A percentile compares a stretch with the other conserved stretches of the same genome.
Conservation (phyloP, 2,329 filamentous ascomycete species). For the Escovopsis weberi region DNA sequence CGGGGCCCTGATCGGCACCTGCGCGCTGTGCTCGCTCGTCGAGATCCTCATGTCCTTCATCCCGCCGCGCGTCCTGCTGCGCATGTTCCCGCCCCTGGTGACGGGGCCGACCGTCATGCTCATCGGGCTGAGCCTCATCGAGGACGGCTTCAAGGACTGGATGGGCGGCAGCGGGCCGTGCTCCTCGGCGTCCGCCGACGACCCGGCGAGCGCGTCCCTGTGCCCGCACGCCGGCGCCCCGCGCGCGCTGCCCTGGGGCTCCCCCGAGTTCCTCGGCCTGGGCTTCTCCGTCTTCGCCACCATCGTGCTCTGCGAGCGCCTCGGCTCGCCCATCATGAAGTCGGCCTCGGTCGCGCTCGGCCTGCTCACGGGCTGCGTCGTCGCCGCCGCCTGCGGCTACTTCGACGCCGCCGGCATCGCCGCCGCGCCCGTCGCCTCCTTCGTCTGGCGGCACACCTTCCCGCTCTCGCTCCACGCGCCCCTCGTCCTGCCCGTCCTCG, state of each 20-base stretch:
- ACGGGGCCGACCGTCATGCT: constrained; percentile 56
- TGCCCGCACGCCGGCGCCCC: constrained; percentile 57
- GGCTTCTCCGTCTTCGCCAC: constrained; percentile 69
- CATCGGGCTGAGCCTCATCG: constrained; percentile 60
- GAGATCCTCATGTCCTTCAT: constrained; percentile 65
- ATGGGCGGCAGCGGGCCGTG: constrained; percentile 56
- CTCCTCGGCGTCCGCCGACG: constrained; percentile 15
- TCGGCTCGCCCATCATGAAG: constrained; percentile 75
- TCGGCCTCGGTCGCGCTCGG: constrained; percentile 63
- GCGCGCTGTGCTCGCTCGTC: constrained; percentile 48
- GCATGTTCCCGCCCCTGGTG: constrained; percentile 66
- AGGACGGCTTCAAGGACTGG: constrained; percentile 63
- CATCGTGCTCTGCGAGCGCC: constrained; percentile 68
- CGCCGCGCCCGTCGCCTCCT: constrained; percentile 54
- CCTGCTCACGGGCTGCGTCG: constrained; percentile 60
- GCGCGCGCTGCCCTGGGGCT: constrained; percentile 62
- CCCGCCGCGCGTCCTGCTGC: constrained; percentile 51
- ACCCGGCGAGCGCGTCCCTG: too few species aligned
- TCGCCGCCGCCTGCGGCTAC: constrained; percentile 64
- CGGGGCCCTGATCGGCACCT: constrained; percentile 56
- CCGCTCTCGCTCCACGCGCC: constrained; percentile 57
- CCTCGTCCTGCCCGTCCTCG: constrained; percentile 56
- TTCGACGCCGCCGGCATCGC: constrained; percentile 62
- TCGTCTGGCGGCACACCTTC: constrained; percentile 71
- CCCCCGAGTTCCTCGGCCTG: constrained; percentile 61